These are phyloP conservation scores for Stemphylium vesicarium DNA, from an alignment of 2,329 filamentous ascomycete species.

Conservation along the genomic window DNA sequence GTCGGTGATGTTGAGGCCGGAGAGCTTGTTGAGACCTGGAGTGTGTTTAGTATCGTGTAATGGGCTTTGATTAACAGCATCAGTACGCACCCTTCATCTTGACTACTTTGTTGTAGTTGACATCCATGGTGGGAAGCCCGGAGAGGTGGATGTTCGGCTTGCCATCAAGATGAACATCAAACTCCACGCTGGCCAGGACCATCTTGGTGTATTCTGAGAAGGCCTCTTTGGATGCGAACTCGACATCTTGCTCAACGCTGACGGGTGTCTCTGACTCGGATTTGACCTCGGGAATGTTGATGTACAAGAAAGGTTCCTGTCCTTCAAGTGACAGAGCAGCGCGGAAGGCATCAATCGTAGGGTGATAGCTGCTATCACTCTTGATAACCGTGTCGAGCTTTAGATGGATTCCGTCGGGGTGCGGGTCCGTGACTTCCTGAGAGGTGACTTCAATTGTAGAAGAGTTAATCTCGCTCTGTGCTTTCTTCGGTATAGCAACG, in stretches of 20 bases:
- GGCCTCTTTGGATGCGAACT: constrained; percentile 52
- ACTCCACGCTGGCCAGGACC: constrained; percentile 57
- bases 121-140: constrained; percentile 55
- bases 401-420: constrained; percentile 56
- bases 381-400: constrained; percentile 57
- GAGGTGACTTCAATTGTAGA: constrained; percentile 58
- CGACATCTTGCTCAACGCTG: constrained; percentile 53
- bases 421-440: constrained; percentile 60
- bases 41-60: background rate
- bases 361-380: constrained; percentile 59
- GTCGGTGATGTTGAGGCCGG: constrained; percentile 59
- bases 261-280: constrained; percentile 51
- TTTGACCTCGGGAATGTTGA: constrained; percentile 55
- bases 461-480: constrained; percentile 60
- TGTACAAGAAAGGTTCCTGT: constrained; percentile 52
- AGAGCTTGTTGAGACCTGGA: constrained; percentile 64
- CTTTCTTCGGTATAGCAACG: constrained; percentile 65
- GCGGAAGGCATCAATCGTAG: constrained; percentile 61
- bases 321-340: constrained; percentile 57
- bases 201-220: constrained; percentile 59
- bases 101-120: constrained; percentile 64
- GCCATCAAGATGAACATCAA: constrained; percentile 59
- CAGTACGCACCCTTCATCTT: constrained; percentile 60
- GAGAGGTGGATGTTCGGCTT: constrained; percentile 60
- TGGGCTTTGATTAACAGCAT: background rate